Base-by-base conservation (phyloP, 2,329 filamentous ascomycete species). In the Penicillium sp. region DNA sequence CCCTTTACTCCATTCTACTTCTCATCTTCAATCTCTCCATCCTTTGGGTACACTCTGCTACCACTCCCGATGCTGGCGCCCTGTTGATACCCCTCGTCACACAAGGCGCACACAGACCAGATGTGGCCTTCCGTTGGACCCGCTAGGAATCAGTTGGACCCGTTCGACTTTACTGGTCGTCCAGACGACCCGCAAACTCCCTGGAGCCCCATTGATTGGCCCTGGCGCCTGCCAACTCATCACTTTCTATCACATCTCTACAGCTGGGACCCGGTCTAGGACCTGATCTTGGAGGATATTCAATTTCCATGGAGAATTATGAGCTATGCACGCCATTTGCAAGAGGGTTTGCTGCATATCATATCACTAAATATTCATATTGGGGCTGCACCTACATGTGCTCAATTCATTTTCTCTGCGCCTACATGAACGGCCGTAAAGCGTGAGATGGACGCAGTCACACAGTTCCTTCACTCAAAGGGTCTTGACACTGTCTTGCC, bases 151-250 rank as follows among this genome's bases (percentile, higher is more conserved):
- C 24, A 37, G 36, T 45, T 34, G 37, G 46, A 49, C 42, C 36
- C 20, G 46, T 41, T 51, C 46, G 27, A 44, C 37, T 29, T 13
- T n/a, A 44, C 36, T 29, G 47, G 56, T 59, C 56, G 48, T 49
- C 56, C 43, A 40, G 56, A 53, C 55, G 56, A 59, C 55, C 35
- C 35, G n/a, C n/a, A 20, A 13, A 41, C 40, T 42, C 44, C 50
- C 34, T 41, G 42, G 47, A 53, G 40, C 11, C 28, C 13, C 23
- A 9, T 22, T 53, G 49, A 59, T 59, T 57, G 55, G 56, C 44
- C 42, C 55, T 36, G 28, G 22, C 27, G 26, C 14, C 47, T 58
- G 56, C 56, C 56, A 57, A 45, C 50, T 29, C 50, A 52, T 49
- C 42, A 50, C 53, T 40, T 54, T 51, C 55, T 24, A 55, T 34